phyloP scores from a whole-genome alignment of 495 filamentous ascomycete species.

The Penicillium paxilli region DNA sequence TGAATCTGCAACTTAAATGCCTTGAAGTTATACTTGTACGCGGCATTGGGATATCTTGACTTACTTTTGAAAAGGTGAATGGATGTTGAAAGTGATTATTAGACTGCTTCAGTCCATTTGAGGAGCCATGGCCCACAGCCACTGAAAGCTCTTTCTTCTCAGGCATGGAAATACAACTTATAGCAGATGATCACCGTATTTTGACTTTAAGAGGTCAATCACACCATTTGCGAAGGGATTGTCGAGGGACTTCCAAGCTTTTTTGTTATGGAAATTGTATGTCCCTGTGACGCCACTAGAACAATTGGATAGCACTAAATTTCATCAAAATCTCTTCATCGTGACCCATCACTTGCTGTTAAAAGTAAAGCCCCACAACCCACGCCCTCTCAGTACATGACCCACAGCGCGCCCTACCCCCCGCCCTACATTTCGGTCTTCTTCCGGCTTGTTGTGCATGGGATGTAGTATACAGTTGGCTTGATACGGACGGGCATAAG shows the following conservation, averaged over 20 bases:
- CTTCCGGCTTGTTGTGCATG: not conserved
- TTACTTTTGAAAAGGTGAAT: not conserved
- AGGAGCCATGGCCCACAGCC: not conserved
- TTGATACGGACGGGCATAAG: not conserved
- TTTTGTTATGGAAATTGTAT: not conserved
- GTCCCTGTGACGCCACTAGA: not conserved
- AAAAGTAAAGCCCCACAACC: not conserved
- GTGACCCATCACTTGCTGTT: not conserved
- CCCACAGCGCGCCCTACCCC: not conserved
- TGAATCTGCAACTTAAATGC: no score
- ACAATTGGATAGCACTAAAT: not conserved
- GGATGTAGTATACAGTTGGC: not conserved
- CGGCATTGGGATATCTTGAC: not conserved
- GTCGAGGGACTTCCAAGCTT: not conserved
- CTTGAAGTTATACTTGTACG: no score
- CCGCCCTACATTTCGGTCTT: not conserved
- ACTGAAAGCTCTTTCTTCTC: not conserved
- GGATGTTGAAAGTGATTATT: not conserved
- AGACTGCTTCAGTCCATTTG: not conserved
- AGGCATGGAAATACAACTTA: not conserved
- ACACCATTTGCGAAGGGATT: not conserved
- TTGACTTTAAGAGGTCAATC: not conserved
- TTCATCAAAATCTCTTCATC: slow-evolving; percentile 1
- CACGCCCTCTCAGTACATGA: not conserved
- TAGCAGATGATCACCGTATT: not conserved